Evolutionary conservation across 202 grass and related monocot species (phyloP), one percentile per base, ranked within the genome.

Genomic region (Digitaria exilis): DNA sequence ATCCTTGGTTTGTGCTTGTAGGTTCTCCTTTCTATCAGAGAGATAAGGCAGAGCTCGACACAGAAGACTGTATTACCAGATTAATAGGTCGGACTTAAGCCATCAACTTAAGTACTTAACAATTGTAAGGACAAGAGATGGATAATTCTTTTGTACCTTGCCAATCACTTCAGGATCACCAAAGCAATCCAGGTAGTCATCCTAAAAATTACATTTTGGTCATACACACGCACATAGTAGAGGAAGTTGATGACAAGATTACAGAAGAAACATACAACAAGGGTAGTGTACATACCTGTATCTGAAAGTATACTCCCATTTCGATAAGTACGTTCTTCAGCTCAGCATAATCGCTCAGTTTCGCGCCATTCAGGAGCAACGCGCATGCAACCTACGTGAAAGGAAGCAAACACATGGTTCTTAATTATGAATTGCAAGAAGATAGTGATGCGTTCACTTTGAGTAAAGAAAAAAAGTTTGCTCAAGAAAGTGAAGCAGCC

Each of bases 111-210:
- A n/a, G n/a, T n/a, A 57, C 51, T 57, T 58, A 73, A 57, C 13
- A 80, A 13, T 12, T 2, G 25, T 19, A 55, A 73, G 26, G 35
- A 81, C 22, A 19, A 41, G 50, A 60, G 11, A 28, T 31, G 42
- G 24, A 24, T 81, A 18, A 52, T 75, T 58, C 1, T 31, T n/a
- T 19, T 86, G 9, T 85, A 91, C 88, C 88, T 94, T 94, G 84
- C 91, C 91, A 75, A 90, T 94, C 7, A 94, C 92, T 89, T 89
- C 71, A 87, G 92, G 86, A 52, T 94, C 89, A 65, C 92, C 92
- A 70, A 91, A 94, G 72, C 92, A 94, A 82, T 94, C 92, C 21
- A 91, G 31, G 78, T 88, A 91, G 78, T 94, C 92, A 84, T 94
- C 92, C 92, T 94, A 65, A 77, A 79, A 82, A 79, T 24, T 58